phyloP scores from a whole-genome alignment of 192 early-diverging fungal genomes.

The Rhizophagus clarus region DNA sequence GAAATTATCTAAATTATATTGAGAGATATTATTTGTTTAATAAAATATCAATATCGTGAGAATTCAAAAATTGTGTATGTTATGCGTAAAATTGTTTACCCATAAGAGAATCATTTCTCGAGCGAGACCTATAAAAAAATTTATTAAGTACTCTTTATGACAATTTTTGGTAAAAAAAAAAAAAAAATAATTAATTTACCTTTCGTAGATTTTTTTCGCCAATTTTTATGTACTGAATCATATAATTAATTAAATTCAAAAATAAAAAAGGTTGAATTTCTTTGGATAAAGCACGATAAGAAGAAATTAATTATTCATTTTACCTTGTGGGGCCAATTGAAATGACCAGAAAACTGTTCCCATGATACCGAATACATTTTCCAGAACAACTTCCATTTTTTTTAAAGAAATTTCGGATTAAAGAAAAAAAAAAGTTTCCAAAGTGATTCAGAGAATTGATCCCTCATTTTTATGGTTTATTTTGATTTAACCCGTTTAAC shows the following conservation, averaged over 20 bases:
- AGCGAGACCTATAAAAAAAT: conserved; percentile 37
- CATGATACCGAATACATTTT: conserved; percentile 32
- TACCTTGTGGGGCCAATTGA: conserved; percentile 47
- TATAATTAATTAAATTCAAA: not conserved
- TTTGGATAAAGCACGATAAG: not conserved
- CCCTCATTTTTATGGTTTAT: too few relatives aligned
- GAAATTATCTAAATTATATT: conserved; percentile 3
- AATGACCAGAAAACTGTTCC: conserved; percentile 46
- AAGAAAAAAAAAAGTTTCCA: too few relatives aligned
- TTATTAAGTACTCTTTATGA: not conserved
- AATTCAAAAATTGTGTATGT: not conserved
- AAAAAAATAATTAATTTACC: too few relatives aligned
- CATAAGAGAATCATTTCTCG: conserved; percentile 37
- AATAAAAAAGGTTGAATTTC: too few relatives aligned
- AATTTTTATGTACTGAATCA: conserved; percentile 10
- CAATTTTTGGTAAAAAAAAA: not conserved
- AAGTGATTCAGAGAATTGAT: too few relatives aligned
- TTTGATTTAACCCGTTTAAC: too few relatives aligned
- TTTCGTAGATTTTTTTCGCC: conserved; percentile 32
- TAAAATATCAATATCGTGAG: too few relatives aligned
- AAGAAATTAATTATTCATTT: not conserved
- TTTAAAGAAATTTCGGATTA: not conserved
- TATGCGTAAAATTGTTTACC: not conserved
- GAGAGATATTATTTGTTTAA: not conserved
- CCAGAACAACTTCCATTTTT: conserved; percentile 38